These are phyloP conservation scores for Amanita thiersii DNA, from an alignment of 768 basidiomycete genomes.

Conservation along the genomic window DNA sequence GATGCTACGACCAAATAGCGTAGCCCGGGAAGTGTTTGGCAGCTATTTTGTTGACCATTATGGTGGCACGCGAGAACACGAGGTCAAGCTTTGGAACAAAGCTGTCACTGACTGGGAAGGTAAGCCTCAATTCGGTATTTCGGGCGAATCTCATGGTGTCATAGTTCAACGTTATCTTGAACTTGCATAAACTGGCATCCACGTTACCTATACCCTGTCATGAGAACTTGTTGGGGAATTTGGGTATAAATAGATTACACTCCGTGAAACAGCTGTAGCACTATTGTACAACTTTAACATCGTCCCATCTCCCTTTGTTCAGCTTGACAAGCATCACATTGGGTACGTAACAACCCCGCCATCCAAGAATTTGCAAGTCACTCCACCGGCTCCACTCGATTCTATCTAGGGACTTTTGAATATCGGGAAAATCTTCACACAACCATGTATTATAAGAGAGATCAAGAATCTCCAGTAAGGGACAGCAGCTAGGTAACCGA, in stretches of 20 bases:
- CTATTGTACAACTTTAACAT: constrained; percentile 42
- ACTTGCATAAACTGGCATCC: constrained; percentile 39
- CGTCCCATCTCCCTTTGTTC: constrained; percentile 60
- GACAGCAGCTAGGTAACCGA: constrained; percentile 50
- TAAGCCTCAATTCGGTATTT: constrained; percentile 24
- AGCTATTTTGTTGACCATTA: constrained; percentile 91
- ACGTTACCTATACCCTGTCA: no score
- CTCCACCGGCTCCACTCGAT: constrained; percentile 54
- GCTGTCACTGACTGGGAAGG: constrained; percentile 95
- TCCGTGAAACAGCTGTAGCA: no score
- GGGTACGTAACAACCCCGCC: constrained; percentile 45
- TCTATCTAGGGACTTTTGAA: constrained; percentile 32
- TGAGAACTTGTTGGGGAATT: no score
- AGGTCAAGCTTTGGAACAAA: constrained; percentile 77
- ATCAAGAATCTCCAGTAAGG: constrained; percentile 55
- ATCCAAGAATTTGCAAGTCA: constrained; percentile 43
- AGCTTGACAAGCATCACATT: constrained; percentile 33
- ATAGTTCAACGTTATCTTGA: constrained; percentile 84
- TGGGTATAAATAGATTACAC: no score
- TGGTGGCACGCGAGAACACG: constrained; percentile 91
- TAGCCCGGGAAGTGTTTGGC: constrained; percentile 85
- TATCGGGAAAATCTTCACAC: constrained; percentile 18
- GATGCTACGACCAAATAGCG: constrained; percentile 72
- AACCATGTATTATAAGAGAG: constrained; percentile 58
- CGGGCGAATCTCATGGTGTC: constrained; percentile 10